These are phyloP conservation scores for Penicillium sp. DNA, from an alignment of 2,329 filamentous ascomycete genomes.

Conservation along the genomic window DNA sequence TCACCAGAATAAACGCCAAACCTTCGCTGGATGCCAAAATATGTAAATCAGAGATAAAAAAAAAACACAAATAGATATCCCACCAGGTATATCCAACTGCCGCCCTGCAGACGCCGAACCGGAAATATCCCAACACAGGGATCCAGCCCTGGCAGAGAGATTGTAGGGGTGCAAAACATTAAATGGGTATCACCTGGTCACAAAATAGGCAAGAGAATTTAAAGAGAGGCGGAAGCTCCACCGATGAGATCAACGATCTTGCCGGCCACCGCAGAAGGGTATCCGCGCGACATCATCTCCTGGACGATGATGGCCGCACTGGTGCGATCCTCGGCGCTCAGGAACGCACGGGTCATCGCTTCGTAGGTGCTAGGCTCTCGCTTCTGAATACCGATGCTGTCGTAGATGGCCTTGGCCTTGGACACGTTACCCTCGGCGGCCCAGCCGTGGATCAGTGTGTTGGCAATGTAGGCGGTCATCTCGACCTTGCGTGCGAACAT, in stretches of 20 bases:
- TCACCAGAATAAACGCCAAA: constrained; percentile 20
- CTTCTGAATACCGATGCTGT: constrained; percentile 70
- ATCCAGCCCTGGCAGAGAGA: constrained; percentile 34
- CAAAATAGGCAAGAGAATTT: constrained; percentile 12
- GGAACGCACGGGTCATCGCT: constrained; percentile 92
- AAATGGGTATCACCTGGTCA: constrained; percentile 7
- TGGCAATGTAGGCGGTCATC: constrained; percentile 96
- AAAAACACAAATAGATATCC: constrained; percentile 7
- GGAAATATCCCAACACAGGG: constrained; percentile 30
- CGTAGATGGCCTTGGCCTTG: constrained; percentile 76
- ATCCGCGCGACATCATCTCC: constrained; percentile 88
- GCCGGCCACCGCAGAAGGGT: constrained; percentile 84
- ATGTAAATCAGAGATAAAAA: constrained; percentile 5
- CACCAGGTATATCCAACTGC: constrained; percentile 23
- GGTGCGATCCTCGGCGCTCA: constrained; percentile 76
- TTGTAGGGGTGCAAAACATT: constrained; percentile 16
- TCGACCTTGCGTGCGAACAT: constrained; percentile 75
- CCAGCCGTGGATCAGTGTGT: constrained; percentile 97
- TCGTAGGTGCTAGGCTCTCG: constrained; percentile 98
- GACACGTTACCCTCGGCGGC: constrained; percentile 75
- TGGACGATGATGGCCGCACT: constrained; percentile 75
- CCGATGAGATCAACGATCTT: constrained; percentile 91
- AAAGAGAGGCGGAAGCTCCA: constrained; percentile 25
- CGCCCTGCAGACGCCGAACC: constrained; percentile 29
- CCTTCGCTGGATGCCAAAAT: constrained; percentile 24